Percentiles rank a stretch among this genome's conserved stretches.
phyloP scores from a whole-genome alignment of 495 filamentous ascomycete genomes.

The Daldinia grandis region DNA sequence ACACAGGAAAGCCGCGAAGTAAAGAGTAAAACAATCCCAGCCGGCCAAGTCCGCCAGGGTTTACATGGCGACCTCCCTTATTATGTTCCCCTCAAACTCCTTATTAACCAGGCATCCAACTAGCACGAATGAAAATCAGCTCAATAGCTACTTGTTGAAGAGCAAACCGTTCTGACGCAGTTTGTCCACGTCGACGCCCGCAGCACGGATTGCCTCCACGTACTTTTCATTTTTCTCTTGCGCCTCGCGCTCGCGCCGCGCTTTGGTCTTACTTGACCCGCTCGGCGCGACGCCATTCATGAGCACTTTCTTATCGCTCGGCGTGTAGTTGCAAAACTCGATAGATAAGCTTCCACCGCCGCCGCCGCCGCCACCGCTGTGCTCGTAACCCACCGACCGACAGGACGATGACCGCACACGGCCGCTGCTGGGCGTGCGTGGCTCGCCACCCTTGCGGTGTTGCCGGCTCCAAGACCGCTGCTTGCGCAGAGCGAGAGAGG shows the following conservation, averaged over 20 bases:
- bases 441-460: constrained; percentile 13
- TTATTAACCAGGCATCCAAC: not conserved
- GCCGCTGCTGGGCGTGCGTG: constrained; percentile 25
- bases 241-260: constrained; percentile 82
- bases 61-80: not conserved
- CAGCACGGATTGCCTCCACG: constrained; percentile 74
- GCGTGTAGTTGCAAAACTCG: constrained; percentile 93
- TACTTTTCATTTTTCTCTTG: constrained; percentile 80
- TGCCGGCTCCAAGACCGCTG: constrained; percentile 39
- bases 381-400: constrained; percentile 17
- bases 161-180: constrained; percentile 50
- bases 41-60: not conserved
- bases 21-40: constrained; percentile 1
- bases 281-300: constrained; percentile 91
- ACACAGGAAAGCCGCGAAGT: not conserved
- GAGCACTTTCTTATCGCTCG: constrained; percentile 78
- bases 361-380: constrained; percentile 15
- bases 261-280: constrained; percentile 92
- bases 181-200: constrained; percentile 76
- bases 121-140: not conserved
- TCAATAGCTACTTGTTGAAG: not conserved
- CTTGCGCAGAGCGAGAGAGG: constrained; percentile 40
- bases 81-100: not conserved
- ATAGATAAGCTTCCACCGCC: constrained; percentile 53
- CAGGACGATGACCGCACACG: constrained; percentile 12